Percentiles rank a stretch among this genome's conserved stretches.
Conservation (phyloP, 2,329 filamentous ascomycete genomes). For the Fusarium robinianum region DNA sequence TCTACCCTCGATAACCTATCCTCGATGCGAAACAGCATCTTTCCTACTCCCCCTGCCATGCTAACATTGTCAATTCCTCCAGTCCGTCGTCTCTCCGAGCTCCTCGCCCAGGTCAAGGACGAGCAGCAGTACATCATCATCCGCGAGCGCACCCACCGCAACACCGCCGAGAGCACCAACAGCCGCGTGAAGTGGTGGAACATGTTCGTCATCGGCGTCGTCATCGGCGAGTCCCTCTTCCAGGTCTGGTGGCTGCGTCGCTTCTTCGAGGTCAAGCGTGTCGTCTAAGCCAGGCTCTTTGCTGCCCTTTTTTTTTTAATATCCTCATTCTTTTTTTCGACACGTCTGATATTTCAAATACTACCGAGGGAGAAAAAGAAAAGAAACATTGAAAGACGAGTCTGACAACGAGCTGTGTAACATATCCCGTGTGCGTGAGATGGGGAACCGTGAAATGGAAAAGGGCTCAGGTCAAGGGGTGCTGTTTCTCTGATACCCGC, state of each 20-base stretch:
- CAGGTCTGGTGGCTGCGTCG: conserved; percentile 99
- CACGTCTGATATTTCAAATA: too few species aligned
- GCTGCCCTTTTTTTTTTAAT: not conserved
- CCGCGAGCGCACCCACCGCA: conserved; percentile 93
- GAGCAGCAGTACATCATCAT: conserved; percentile 97
- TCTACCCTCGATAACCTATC: conserved; percentile 1
- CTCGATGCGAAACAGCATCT: too few species aligned
- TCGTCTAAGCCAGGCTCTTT: conserved; percentile 53
- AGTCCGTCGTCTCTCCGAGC: conserved; percentile 84
- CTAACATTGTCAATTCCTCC: conserved; percentile 16
- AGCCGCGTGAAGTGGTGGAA: conserved; percentile 99
- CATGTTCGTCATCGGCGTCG: conserved; percentile 87
- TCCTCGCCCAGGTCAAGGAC: conserved; percentile 91
- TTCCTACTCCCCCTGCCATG: too few species aligned
- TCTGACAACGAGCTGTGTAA: not conserved
- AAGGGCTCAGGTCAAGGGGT: conserved; percentile 10
- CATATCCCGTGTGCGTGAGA: too few species aligned
- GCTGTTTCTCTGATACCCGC: conserved; percentile 26
- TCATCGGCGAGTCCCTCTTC: conserved; percentile 91
- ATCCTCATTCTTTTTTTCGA: too few species aligned
- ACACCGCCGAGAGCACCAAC: conserved; percentile 99
- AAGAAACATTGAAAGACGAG: too few species aligned
- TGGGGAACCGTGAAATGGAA: conserved; percentile 1
- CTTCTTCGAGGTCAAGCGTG: conserved; percentile 88
- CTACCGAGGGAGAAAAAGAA: too few species aligned